Evolutionary conservation across 2,329 filamentous ascomycete genomes (phyloP).

Genomic region (Orbilia ellipsospora): DNA sequence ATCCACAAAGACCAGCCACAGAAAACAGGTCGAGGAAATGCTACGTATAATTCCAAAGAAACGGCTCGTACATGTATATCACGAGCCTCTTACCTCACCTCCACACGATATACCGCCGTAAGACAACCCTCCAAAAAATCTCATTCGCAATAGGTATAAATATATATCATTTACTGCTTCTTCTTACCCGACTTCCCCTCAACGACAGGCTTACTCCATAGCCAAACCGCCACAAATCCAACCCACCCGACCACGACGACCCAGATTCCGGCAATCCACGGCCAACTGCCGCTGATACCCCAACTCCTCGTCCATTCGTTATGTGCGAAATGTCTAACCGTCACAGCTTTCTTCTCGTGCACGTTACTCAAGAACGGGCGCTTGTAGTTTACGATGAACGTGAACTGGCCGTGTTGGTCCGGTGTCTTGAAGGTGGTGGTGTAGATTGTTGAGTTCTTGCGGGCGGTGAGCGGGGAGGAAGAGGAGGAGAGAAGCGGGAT

Average conservation of each 20-base stretch:
- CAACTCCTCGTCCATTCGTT: conserved; percentile 95
- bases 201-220: conserved; percentile 75
- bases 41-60: too few relatives aligned
- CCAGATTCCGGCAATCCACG: conserved; percentile 89
- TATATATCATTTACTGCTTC: conserved; percentile 59
- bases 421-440: conserved; percentile 81
- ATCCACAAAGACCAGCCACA: too few relatives aligned
- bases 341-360: conserved; percentile 94
- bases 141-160: too few relatives aligned
- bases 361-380: conserved; percentile 88
- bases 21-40: too few relatives aligned
- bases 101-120: not conserved
- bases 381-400: conserved; percentile 97
- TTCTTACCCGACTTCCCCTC: conserved; percentile 62
- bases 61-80: too few relatives aligned
- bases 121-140: not conserved
- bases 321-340: conserved; percentile 95
- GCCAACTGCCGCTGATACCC: conserved; percentile 89
- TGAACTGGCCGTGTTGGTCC: conserved; percentile 99
- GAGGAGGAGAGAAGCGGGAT: conserved; percentile 73
- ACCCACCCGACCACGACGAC: conserved; percentile 86
- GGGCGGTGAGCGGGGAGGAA: conserved; percentile 63
- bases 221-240: conserved; percentile 85
- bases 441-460: conserved; percentile 75
- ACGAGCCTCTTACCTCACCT: not conserved